Base-by-base conservation (phyloP, 2,329 filamentous ascomycete species). In the Cladosporium phlei region DNA sequence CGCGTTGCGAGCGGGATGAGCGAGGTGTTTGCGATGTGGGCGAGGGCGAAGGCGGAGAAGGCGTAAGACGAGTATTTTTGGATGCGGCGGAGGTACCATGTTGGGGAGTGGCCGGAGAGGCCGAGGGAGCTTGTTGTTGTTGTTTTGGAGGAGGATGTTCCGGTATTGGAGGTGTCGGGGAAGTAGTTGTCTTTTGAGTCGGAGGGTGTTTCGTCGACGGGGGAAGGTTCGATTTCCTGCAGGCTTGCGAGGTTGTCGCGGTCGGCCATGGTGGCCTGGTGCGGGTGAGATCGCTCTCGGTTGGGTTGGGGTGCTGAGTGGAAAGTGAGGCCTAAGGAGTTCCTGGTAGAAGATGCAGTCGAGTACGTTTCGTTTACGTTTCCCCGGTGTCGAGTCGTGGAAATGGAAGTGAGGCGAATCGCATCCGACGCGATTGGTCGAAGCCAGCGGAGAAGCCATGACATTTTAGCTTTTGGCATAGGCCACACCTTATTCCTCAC, bases 31-130 rank as follows among this genome's bases (percentile, higher is more conserved):
- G 82, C 76, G 52, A 93, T 73, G 69, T 95, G 89, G 48, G 93
- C 75, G 22, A 80, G 74, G 25, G 84, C 77, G 70, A 91, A 95
- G 55, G 87, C 70, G 52, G 80, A 80, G 61, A 88, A 90, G 54
- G 86, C 81, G 70, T 95, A 94, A 55, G 86, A 88, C 1, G 88
- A 93, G 73, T 95, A 95, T 65, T 82, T 85, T 66, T 97, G 93
- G 27, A 93, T 75, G 38, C 86, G 80, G 4, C 77, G 77, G 44
- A 94, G 71, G 68, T 90, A 93, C 69, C 82, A 91, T 59, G 86
- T 80, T 47, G 85, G 76, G 7, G 83, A 80, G 59, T 82, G 82
- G n/a, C 80, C 76, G 34, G 84, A 83, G 17, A 90, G 72, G 2
- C 73, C 71, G 5, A 75, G 54, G n/a, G 68, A 67, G 21, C 69